Evolutionary conservation across 2,329 filamentous ascomycete species (phyloP), one percentile per base, ranked within the genome.

Genomic region (Fusarium fracticaudum): DNA sequence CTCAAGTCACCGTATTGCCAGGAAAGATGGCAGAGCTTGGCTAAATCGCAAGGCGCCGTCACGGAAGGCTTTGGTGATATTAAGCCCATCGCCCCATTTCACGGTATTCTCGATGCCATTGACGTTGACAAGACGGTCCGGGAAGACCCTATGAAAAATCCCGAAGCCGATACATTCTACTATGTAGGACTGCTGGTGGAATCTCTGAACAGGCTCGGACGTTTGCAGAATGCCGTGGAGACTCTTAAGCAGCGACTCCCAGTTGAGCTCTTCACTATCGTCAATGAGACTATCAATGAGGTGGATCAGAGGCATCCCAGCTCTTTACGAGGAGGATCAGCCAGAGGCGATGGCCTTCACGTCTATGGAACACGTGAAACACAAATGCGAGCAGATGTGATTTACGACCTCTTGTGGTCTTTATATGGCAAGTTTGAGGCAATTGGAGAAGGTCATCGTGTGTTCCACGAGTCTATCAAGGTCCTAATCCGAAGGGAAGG

Each of bases 1-100:
- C 90, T 99, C 44, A 98, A 98, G 81, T 98, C 96, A 8, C 96
- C 96, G 0, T 99, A 99, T 81, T 98, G 96, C 80, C 95, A 98
- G 80, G 94, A 98, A 80, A 89, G 96, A 75, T 99, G 96, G 96
- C 97, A 97, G 82, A 90, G 89, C 67, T 90, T 97, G 68, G 88
- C 92, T 43, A 92, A 92, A 76, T 89, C 88, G 43, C 91, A 93
- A 73, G 87, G 89, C 54, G 84, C 85, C 7, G 85, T 84, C 69
- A 85, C 84, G 48, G 87, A 89, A 58, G 84, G 81, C 43, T 87
- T 86, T 66, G 80, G 83, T n/a, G 85, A 88, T 20, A 80, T 84
- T 20, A 84, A 82, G 17, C 78, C 83, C 15, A 82, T 88, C 38
- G 80, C 83, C 5, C 88, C 90, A 2, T 91, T 93, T 61, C 89